Evolutionary conservation across 2,329 filamentous ascomycete genomes (phyloP).

Genomic region (Setomelanomma holmii): DNA sequence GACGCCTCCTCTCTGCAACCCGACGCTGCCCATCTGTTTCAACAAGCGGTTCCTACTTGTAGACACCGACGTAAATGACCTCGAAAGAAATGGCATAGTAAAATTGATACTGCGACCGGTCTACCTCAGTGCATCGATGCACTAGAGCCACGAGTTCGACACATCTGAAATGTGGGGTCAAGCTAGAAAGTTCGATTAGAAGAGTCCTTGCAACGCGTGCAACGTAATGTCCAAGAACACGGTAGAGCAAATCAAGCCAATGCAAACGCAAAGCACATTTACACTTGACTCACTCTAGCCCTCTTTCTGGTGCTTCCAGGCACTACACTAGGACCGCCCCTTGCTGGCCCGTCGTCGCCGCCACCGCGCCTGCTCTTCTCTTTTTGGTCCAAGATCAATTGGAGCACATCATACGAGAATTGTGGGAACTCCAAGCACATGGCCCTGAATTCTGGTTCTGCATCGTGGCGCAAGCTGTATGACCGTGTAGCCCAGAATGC

Average conservation of each 20-base stretch:
- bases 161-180: neutral
- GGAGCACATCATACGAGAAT: constrained; percentile 92
- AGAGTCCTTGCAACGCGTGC: neutral
- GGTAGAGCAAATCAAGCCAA: neutral
- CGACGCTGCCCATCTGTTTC: too few relatives aligned
- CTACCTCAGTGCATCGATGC: neutral
- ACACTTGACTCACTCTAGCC: constrained; percentile 38
- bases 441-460: constrained; percentile 81
- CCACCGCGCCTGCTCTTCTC: constrained; percentile 50
- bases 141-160: neutral
- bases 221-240: neutral
- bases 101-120: too few relatives aligned
- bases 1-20: too few relatives aligned
- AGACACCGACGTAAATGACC: too few relatives aligned
- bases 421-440: constrained; percentile 90
- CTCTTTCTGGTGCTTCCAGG: constrained; percentile 45
- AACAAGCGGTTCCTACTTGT: too few relatives aligned
- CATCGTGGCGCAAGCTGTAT: constrained; percentile 83
- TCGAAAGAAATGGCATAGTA: too few relatives aligned
- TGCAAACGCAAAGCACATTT: constrained; percentile 5
- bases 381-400: constrained; percentile 61
- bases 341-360: constrained; percentile 21
- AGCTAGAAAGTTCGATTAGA: neutral
- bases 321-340: constrained; percentile 47
- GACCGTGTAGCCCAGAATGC: constrained; percentile 86